Percentiles rank a stretch among this genome's conserved stretches.
Evolutionary conservation across 495 filamentous ascomycete species (phyloP).

Genomic region (Chaetomidium leptoderma): DNA sequence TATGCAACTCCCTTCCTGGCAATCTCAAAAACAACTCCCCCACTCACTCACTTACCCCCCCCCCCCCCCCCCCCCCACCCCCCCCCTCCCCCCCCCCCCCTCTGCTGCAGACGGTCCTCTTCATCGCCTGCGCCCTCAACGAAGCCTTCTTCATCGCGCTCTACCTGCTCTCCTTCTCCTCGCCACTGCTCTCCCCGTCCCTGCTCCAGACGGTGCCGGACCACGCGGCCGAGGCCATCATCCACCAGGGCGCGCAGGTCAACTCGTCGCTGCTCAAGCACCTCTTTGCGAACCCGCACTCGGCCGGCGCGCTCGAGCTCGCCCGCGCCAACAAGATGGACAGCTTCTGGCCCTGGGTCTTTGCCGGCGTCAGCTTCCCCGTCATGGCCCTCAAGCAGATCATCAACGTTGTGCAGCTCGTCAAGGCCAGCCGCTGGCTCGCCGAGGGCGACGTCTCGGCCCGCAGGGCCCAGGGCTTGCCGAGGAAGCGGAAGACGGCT

Average conservation of each 20-base stretch:
- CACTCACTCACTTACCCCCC: conserved; percentile 15
- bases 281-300: conserved; percentile 79
- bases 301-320: conserved; percentile 84
- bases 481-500: conserved; percentile 39
- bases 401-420: conserved; percentile 89
- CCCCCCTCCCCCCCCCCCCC: not conserved
- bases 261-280: conserved; percentile 57
- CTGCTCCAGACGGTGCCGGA: conserved; percentile 56
- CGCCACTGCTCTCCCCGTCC: conserved; percentile 75
- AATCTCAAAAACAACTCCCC: not conserved
- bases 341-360: conserved; percentile 76
- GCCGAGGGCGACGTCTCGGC: conserved; percentile 75
- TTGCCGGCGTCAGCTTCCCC: conserved; percentile 75
- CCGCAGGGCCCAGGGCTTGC: conserved; percentile 50
- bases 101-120: conserved; percentile 69
- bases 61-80: not conserved
- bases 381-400: conserved; percentile 89
- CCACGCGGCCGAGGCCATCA: conserved; percentile 46
- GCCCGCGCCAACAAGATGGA: conserved; percentile 93
- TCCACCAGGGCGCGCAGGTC: conserved; percentile 62
- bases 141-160: conserved; percentile 96
- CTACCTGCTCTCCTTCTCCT: conserved; percentile 95
- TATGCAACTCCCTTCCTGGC: conserved; percentile 39
- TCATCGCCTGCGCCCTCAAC: conserved; percentile 83
- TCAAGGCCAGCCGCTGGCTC: conserved; percentile 89